Base-by-base conservation (phyloP, 129 eudicot genomes). In the Flaveria bidentis region DNA sequence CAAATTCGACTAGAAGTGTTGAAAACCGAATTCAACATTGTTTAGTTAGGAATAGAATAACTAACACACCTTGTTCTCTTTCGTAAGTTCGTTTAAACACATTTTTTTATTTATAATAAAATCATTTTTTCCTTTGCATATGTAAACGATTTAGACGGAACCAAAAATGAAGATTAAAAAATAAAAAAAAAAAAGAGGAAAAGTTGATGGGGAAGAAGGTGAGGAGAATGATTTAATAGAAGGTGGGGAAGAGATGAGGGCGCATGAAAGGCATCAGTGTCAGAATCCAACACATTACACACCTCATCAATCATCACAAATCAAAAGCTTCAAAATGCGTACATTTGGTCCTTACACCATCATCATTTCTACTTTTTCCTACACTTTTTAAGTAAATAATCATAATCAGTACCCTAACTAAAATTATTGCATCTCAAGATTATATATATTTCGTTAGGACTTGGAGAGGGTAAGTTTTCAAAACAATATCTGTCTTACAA, bases 211-310 rank as follows among this genome's bases (percentile, higher is more conserved):
- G 49, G 55, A 78, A 69, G 63, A 80, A 65, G 75, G 83, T 55
- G 84, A 74, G 84, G 70, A 67, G 71, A 80, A 80, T 73, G 84
- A 80, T 73, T 55, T 67, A 56, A 1, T 65, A 47, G 79, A 73
- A 80, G 71, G 84, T 80, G 83, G 83, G 74, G 69, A 73, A 36
- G 76, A 68, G 78, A 63, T 53, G 70, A 66, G 69, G 79, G 61
- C 75, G 63, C 83, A 66, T 73, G 83, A 64, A 79, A 80, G 73
- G 83, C 68, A 52, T 64, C 58, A 57, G 71, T 80, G 83, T 80
- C 78, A 71, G 78, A 64, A 65, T 36, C 44, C 41, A 36, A 36
- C 41, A 36, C 7, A 36, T 5, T 79, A 52, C 78, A 73, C 74
- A 55, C 20, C 74, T 79, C 68, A 80, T 65, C 68, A 73, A 66